Percentiles rank a stretch among this genome's conserved stretches.
These are phyloP conservation scores for Fusarium sterilihyphosum DNA, from an alignment of 2,329 filamentous ascomycete species.

Conservation along the genomic window DNA sequence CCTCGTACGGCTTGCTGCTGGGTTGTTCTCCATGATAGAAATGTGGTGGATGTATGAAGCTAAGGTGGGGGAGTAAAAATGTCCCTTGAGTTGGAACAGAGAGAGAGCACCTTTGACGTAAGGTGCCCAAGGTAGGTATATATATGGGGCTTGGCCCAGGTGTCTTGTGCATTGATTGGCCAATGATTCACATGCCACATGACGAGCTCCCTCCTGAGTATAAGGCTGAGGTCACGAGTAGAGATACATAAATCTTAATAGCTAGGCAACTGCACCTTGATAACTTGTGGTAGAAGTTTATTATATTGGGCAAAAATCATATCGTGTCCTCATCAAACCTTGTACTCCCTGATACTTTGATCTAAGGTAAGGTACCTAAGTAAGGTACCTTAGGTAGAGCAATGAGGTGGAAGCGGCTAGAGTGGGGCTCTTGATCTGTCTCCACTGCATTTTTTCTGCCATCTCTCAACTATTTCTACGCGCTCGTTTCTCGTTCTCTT, in stretches of 20 bases:
- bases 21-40: background rate
- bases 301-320: background rate
- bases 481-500: slow-evolving; percentile 24
- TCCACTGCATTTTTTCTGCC: slow-evolving; percentile 32
- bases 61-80: too few species aligned
- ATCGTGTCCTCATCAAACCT: background rate
- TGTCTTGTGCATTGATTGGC: background rate
- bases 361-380: too few species aligned
- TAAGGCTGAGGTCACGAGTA: background rate
- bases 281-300: background rate
- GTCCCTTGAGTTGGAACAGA: background rate
- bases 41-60: background rate
- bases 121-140: background rate
- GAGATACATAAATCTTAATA: background rate
- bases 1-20: slow-evolving; percentile 65
- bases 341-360: too few species aligned
- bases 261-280: too few species aligned
- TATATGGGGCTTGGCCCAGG: background rate
- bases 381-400: background rate
- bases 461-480: slow-evolving; percentile 32
- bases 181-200: background rate
- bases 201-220: too few species aligned
- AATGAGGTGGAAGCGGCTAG: background rate
- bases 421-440: background rate
- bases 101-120: background rate